Percentiles rank a stretch among this genome's conserved stretches.
Conservation (phyloP, 73 alveolate species). For the Paramecium tetraurelia region DNA sequence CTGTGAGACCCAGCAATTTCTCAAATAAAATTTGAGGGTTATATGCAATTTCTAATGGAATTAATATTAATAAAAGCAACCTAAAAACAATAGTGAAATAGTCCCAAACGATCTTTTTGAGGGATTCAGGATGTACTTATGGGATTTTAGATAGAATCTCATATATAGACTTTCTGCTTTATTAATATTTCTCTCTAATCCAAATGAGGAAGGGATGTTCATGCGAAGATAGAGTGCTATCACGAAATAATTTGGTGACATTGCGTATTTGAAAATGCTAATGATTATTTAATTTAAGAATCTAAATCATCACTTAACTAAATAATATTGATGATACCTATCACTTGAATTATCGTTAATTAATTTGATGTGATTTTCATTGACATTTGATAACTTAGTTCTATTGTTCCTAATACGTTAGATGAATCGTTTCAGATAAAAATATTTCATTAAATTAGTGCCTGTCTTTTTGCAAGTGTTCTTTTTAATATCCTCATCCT, state of each 20-base stretch:
- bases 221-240: neutral
- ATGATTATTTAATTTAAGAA: neutral
- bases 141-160: neutral
- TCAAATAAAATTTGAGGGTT: neutral
- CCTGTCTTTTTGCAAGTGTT: neutral
- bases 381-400: neutral
- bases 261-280: neutral
- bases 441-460: neutral
- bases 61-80: neutral
- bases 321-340: neutral
- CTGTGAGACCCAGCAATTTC: neutral
- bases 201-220: neutral
- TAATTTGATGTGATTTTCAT: neutral
- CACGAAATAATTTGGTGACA: neutral
- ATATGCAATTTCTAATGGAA: conserved; percentile 27
- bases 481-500: neutral
- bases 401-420: neutral
- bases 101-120: neutral
- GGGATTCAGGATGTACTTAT: neutral
- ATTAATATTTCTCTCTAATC: neutral
- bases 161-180: neutral
- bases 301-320: neutral
- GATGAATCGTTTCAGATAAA: neutral
- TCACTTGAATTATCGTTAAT: conserved; percentile 3
- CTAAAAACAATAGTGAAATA: neutral